A percentile compares a stretch with the other conserved stretches of the same genome.
Evolutionary conservation across 148 eudicot genomes (phyloP).

Genomic region (Diospyros lotus): DNA sequence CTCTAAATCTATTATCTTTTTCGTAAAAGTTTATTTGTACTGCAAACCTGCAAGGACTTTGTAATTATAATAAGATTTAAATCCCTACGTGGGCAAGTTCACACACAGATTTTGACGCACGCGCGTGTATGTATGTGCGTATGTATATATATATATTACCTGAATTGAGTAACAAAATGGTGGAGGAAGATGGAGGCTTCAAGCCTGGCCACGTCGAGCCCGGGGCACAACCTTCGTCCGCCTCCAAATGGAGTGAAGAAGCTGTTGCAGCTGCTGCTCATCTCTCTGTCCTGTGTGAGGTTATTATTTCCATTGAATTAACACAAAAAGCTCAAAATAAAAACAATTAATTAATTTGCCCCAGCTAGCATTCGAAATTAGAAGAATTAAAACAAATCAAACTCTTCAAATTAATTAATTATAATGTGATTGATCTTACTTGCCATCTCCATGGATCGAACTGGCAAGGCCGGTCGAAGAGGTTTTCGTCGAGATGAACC

Average conservation of each 20-base stretch:
- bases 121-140: too few relatives aligned
- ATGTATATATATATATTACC: constrained; percentile 28
- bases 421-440: constrained; percentile 30
- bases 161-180: constrained; percentile 76
- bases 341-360: neutral
- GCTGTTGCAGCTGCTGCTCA: constrained; percentile 33
- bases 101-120: too few relatives aligned
- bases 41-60: too few relatives aligned
- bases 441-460: constrained; percentile 98
- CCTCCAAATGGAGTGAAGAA: constrained; percentile 94
- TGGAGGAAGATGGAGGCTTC: constrained; percentile 92
- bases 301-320: neutral
- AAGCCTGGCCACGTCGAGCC: constrained; percentile 81
- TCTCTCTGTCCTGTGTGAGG: constrained; percentile 49
- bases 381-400: too few relatives aligned
- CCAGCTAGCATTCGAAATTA: neutral
- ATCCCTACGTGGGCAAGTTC: too few relatives aligned
- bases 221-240: constrained; percentile 92
- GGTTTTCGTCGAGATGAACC: constrained; percentile 62
- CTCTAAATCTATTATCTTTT: too few relatives aligned
- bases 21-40: too few relatives aligned
- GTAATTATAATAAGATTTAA: too few relatives aligned
- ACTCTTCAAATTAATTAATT: too few relatives aligned
- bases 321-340: too few relatives aligned
- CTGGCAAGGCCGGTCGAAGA: constrained; percentile 54